phyloP scores from a whole-genome alignment of 306 rosid species.

The Cucumis hystrix region DNA sequence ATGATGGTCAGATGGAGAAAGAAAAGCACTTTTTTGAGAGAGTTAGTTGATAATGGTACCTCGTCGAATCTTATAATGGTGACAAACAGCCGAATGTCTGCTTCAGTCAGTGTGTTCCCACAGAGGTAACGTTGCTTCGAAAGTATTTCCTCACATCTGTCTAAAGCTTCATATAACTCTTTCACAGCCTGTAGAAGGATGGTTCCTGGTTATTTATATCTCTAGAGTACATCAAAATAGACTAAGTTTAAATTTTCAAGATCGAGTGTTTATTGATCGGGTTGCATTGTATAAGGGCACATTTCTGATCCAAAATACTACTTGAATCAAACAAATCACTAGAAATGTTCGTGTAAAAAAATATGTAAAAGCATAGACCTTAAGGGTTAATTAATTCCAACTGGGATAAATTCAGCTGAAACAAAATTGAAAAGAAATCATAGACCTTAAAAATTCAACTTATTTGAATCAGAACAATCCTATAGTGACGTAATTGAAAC shows the following conservation, averaged over 20 bases:
- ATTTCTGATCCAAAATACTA: neutral
- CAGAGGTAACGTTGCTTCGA: slow-evolving; percentile 75
- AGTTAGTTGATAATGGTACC: slow-evolving; percentile 26
- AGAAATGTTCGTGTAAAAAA: neutral
- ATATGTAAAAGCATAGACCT: neutral
- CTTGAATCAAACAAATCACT: neutral
- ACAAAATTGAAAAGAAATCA: neutral
- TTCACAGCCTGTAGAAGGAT: slow-evolving; percentile 50
- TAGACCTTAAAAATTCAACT: neutral
- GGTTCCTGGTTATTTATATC: neutral
- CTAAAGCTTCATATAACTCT: slow-evolving; percentile 60
- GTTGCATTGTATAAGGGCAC: neutral
- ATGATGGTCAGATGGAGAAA: neutral
- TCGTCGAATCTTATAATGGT: slow-evolving; percentile 93
- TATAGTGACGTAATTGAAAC: neutral
- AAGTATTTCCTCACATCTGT: slow-evolving; percentile 67
- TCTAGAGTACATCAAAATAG: neutral
- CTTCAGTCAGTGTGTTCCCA: slow-evolving; percentile 63
- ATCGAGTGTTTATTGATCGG: neutral
- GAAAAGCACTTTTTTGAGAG: neutral
- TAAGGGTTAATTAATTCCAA: neutral
- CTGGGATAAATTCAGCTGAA: neutral
- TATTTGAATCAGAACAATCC: neutral
- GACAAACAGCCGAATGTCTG: slow-evolving; percentile 87
- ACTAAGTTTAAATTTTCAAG: neutral